These are phyloP conservation scores for Nothophaeocryptopus gaeumannii DNA, from an alignment of 2,329 filamentous ascomycete genomes.

Conservation along the genomic window DNA sequence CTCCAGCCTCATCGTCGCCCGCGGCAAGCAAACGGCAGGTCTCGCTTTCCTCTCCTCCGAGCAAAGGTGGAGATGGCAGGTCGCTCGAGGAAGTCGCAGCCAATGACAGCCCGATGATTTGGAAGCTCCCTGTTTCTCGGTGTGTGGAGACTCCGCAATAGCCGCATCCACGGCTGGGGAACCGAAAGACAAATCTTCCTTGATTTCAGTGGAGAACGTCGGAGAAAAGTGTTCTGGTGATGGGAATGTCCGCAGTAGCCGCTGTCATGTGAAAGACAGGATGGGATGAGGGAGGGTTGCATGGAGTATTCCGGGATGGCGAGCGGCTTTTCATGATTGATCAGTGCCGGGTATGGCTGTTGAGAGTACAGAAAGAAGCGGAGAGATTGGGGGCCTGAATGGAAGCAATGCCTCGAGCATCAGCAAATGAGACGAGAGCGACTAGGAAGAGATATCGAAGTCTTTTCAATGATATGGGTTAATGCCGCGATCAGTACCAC, in stretches of 20 bases:
- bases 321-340: too few relatives aligned
- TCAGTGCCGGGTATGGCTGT: too few relatives aligned
- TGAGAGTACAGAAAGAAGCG: too few relatives aligned
- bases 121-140: neutral
- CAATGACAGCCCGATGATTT: conserved; percentile 2
- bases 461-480: too few relatives aligned
- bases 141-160: conserved; percentile 10
- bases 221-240: neutral
- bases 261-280: neutral
- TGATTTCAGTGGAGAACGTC: neutral
- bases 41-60: conserved; percentile 14
- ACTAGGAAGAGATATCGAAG: too few relatives aligned
- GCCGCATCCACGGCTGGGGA: conserved; percentile 2
- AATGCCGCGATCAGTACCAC: too few relatives aligned
- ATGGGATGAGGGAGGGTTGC: too few relatives aligned
- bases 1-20: conserved; percentile 10
- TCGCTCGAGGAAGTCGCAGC: conserved; percentile 3
- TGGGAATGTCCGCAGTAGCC: conserved; percentile 4
- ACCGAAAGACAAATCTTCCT: neutral
- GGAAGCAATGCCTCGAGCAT: too few relatives aligned
- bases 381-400: too few relatives aligned
- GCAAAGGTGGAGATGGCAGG: conserved; percentile 4
- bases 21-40: neutral
- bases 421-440: too few relatives aligned
- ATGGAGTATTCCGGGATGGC: too few relatives aligned